phyloP scores from a whole-genome alignment of 352 stramenopile species.

The Thalassiosira exigua region DNA sequence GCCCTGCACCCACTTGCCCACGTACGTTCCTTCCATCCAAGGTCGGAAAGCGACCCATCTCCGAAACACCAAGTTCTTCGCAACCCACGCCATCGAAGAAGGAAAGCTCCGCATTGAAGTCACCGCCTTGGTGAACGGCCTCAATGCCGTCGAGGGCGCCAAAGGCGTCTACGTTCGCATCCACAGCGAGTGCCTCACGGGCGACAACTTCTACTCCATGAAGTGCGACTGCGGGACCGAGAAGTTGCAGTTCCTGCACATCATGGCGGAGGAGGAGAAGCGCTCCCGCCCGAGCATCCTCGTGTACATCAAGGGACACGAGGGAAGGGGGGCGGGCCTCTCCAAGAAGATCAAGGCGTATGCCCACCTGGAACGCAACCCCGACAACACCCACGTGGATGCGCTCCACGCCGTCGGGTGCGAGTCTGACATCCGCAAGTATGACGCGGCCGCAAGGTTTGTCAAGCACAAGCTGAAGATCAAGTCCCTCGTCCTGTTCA shows the following conservation, averaged over 20 bases:
- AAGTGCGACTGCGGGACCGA: constrained; percentile 94
- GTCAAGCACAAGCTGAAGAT: constrained; percentile 23
- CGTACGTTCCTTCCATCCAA: no score
- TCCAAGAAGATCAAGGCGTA: constrained; percentile 96
- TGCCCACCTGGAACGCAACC: constrained; percentile 55
- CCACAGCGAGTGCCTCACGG: constrained; percentile 96
- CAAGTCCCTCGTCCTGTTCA: constrained; percentile 28
- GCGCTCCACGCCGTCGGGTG: constrained; percentile 25
- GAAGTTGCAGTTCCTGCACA: constrained; percentile 89
- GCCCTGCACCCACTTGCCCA: no score
- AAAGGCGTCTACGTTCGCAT: constrained; percentile 86
- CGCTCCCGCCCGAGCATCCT: no score
- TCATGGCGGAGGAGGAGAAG: constrained; percentile 87
- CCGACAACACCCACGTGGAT: constrained; percentile 37
- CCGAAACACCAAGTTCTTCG: constrained; percentile 15
- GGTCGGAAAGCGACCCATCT: no score
- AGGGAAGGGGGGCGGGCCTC: constrained; percentile 94
- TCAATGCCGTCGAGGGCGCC: constrained; percentile 10
- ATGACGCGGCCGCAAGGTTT: constrained; percentile 21
- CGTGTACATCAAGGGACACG: constrained; percentile 94
- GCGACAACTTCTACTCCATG: constrained; percentile 90
- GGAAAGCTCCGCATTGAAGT: constrained; percentile 21
- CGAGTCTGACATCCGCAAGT: constrained; percentile 29
- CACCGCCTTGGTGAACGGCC: constrained; percentile 21
- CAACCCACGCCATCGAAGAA: constrained; percentile 10